Base-by-base conservation (phyloP, 148 eudicot species). In the Heliamphora exappendiculata region DNA sequence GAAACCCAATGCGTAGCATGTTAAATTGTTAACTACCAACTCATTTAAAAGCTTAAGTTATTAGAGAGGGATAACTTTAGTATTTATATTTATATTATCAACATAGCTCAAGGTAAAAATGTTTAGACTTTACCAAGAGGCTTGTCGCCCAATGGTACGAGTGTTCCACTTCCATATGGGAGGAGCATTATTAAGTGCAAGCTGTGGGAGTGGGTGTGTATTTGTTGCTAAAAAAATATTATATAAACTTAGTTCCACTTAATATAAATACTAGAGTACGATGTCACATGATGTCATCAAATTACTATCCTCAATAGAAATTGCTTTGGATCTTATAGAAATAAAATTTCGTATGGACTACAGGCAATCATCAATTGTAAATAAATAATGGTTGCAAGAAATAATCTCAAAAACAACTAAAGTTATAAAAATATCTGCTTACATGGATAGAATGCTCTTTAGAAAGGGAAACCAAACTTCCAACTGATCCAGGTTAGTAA, bases 391-490 rank as follows among this genome's bases (percentile, higher is more conserved):
- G 28, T 42, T 26, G 19, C 34, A 42, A 58, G 9, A 13, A 36
- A 49, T 8, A 57, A 2, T 13, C 10, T n/a, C 37, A n/a, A n/a
- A n/a, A 24, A 44, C 1, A 39, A 37, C 37, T 10, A 44, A 54
- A 24, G 51, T 29, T 41, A 14, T 70, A 24, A 29, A 28, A 50
- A 66, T 41, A 59, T 70, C 5, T 49, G 75, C 91, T 86, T 85
- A 89, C 91, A 76, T 59, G 26, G 84, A 37, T 66, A 87, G 63
- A 69, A 93, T 71, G 72, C 77, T 74, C 63, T 78, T 75, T 17
- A 93, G 83, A 85, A 82, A 84, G 22, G 98, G 96, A 76, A 93
- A 88, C 79, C 79, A 81, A 53, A 59, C 34, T 81, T 91, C 89
- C 81, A 93, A 82, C 86, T 89, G 87, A 41, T 85, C 75, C 72